These are phyloP conservation scores for Purpureocillium takamizusanense DNA, from an alignment of 2,329 filamentous ascomycete genomes.

Conservation along the genomic window DNA sequence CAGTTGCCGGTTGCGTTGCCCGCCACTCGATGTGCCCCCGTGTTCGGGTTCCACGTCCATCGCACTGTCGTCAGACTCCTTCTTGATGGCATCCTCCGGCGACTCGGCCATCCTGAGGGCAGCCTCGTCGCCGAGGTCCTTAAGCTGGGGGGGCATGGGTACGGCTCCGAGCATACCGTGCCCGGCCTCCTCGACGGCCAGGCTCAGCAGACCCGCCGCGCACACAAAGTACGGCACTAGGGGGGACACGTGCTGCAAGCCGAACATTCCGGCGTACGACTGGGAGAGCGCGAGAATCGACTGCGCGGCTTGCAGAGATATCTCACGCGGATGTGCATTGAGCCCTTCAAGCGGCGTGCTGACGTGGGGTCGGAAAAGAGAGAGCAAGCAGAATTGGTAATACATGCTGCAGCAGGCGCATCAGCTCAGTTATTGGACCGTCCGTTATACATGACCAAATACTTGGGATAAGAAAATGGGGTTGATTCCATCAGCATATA, in stretches of 20 bases:
- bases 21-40: too few relatives aligned
- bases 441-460: too few relatives aligned
- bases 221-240: constrained; percentile 9
- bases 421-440: too few relatives aligned
- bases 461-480: too few relatives aligned
- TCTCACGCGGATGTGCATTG: constrained; percentile 3
- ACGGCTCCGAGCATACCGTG: background rate
- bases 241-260: constrained; percentile 8
- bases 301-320: constrained; percentile 6
- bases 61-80: too few relatives aligned
- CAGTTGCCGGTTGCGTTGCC: too few relatives aligned
- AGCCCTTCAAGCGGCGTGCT: background rate
- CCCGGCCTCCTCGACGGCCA: constrained; percentile 1
- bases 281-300: constrained; percentile 6
- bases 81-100: too few relatives aligned
- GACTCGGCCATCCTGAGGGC: background rate
- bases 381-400: constrained; percentile 10
- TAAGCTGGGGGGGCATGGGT: background rate
- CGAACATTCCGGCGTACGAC: constrained; percentile 11
- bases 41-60: background rate
- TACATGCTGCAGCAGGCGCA: constrained; percentile 7
- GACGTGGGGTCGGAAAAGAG: constrained; percentile 7
- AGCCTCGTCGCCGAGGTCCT: too few relatives aligned
- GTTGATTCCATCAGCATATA: too few relatives aligned
- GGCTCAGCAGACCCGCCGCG: constrained; percentile 5